Evolutionary conservation across 768 basidiomycete species (phyloP).

Genomic region (Melanogaster broomeanus): DNA sequence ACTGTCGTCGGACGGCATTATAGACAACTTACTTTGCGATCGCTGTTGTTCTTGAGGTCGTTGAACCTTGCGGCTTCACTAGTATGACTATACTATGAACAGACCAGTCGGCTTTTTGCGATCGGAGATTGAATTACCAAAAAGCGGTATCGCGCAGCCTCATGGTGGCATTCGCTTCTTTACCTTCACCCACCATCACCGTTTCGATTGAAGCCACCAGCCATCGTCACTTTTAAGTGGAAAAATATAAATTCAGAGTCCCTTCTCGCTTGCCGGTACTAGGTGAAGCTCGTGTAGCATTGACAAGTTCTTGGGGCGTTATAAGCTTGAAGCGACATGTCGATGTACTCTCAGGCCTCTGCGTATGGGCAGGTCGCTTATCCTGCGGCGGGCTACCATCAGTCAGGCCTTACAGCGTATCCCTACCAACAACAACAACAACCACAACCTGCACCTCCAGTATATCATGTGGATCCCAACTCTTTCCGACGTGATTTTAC

Average conservation of each 20-base stretch:
- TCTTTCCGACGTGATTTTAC: slow-evolving; percentile 80
- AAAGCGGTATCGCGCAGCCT: slow-evolving; percentile 28
- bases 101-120: slow-evolving; percentile 26
- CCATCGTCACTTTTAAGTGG: slow-evolving; percentile 52
- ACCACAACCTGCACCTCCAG: slow-evolving; percentile 41
- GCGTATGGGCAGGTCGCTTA: slow-evolving; percentile 60
- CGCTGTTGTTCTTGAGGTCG: slow-evolving; percentile 27
- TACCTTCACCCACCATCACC: slow-evolving; percentile 49
- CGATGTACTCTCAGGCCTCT: slow-evolving; percentile 62
- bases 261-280: slow-evolving; percentile 28
- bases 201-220: slow-evolving; percentile 36
- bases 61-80: slow-evolving; percentile 9
- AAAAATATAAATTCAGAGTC: slow-evolving; percentile 43
- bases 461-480: slow-evolving; percentile 61
- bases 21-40: slow-evolving; percentile 29
- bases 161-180: slow-evolving; percentile 32
- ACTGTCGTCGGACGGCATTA: not conserved
- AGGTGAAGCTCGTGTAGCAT: slow-evolving; percentile 36
- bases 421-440: slow-evolving; percentile 52
- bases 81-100: slow-evolving; percentile 5
- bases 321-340: slow-evolving; percentile 52
- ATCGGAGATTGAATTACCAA: slow-evolving; percentile 37
- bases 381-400: slow-evolving; percentile 46
- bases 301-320: slow-evolving; percentile 30
- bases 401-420: slow-evolving; percentile 44